Percentiles rank a stretch among this genome's conserved stretches.
Conservation (phyloP, 768 basidiomycete genomes). For the Mycena haematopus region DNA sequence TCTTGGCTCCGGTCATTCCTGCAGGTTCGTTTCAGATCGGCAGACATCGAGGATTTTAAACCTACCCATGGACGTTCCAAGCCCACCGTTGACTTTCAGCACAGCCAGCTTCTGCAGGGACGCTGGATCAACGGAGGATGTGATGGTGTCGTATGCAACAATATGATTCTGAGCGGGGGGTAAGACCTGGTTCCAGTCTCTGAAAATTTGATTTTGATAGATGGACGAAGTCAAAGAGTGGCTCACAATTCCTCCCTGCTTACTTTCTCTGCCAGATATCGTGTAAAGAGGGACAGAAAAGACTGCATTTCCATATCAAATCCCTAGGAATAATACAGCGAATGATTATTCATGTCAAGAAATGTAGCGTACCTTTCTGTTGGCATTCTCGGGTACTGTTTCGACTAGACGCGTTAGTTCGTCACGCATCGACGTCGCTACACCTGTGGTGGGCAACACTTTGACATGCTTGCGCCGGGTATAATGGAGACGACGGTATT, state of each 20-base stretch:
- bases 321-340: conserved; percentile 37
- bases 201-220: conserved; percentile 70
- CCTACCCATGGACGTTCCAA: conserved; percentile 88
- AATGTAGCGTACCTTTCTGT: conserved; percentile 57
- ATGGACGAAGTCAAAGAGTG: conserved; percentile 54
- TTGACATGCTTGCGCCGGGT: conserved; percentile 49
- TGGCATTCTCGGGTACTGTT: conserved; percentile 59
- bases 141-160: conserved; percentile 77
- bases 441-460: conserved; percentile 46
- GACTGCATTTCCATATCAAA: conserved; percentile 86
- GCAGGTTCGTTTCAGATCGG: conserved; percentile 14
- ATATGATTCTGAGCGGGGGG: conserved; percentile 86
- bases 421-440: conserved; percentile 64
- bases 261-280: conserved; percentile 76
- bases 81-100: conserved; percentile 93
- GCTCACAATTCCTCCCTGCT: conserved; percentile 73
- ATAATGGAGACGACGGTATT: conserved; percentile 43
- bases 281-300: conserved; percentile 84
- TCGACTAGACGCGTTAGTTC: conserved; percentile 73
- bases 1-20: conserved; percentile 90
- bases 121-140: conserved; percentile 58
- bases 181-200: conserved; percentile 89
- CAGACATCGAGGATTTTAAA: not conserved
- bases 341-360: not conserved
- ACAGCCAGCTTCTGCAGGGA: conserved; percentile 92